These are phyloP conservation scores for Blastobotrys peoriensis DNA, from an alignment of 805 yeast species.

Conservation along the genomic window DNA sequence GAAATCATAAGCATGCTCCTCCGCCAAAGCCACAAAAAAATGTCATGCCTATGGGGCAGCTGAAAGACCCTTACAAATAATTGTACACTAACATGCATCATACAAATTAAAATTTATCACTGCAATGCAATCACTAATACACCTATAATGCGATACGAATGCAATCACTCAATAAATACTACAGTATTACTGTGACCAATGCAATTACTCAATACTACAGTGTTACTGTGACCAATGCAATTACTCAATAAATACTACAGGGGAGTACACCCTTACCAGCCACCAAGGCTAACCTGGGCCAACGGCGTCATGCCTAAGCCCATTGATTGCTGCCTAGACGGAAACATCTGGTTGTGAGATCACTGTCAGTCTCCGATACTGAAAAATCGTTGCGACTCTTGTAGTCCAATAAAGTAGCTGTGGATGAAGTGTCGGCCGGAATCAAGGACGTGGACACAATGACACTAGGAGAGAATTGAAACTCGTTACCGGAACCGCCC, in stretches of 20 bases:
- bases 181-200: too few species aligned
- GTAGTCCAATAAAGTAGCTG: background rate
- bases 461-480: background rate
- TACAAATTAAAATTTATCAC: too few species aligned
- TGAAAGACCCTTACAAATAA: conserved; percentile 12
- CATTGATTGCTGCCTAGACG: background rate
- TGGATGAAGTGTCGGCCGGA: background rate
- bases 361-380: background rate
- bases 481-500: background rate
- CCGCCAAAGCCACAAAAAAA: conserved; percentile 10
- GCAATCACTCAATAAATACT: too few species aligned
- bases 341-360: background rate
- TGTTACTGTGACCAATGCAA: too few species aligned
- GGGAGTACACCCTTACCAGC: too few species aligned
- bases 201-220: too few species aligned
- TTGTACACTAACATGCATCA: too few species aligned
- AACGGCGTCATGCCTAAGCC: too few species aligned
- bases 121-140: too few species aligned
- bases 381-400: background rate
- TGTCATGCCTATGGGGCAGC: conserved; percentile 12
- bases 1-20: conserved; percentile 16
- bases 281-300: too few species aligned
- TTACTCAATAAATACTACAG: too few species aligned
- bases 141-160: too few species aligned
- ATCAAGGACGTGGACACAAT: background rate